Percentiles rank a stretch among this genome's conserved stretches.
Conservation (phyloP, 352 stramenopile genomes). For the Globisporangium sylvaticum region DNA sequence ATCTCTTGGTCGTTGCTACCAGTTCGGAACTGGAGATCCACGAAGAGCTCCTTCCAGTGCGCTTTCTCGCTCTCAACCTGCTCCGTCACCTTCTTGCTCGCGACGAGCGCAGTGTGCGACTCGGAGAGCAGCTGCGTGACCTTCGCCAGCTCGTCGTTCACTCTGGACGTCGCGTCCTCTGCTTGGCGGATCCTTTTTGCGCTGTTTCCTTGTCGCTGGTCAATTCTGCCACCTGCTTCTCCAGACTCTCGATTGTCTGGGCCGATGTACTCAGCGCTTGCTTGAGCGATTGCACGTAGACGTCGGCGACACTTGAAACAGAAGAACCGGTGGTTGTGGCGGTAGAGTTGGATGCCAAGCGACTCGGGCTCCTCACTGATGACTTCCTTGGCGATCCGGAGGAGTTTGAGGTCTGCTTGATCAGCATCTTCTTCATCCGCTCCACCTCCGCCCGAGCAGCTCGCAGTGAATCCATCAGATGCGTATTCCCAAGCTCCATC, state of each 20-base stretch:
- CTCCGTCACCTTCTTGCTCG: slow-evolving; percentile 28
- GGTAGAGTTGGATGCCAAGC: background rate
- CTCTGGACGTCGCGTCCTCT: slow-evolving; percentile 28
- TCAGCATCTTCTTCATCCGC: slow-evolving; percentile 50
- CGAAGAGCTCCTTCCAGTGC: slow-evolving; percentile 36
- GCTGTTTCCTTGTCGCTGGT: slow-evolving; percentile 30
- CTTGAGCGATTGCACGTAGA: slow-evolving; percentile 41
- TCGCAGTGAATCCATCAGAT: slow-evolving; percentile 51
- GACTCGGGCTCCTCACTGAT: slow-evolving; percentile 4
- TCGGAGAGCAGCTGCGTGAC: slow-evolving; percentile 47
- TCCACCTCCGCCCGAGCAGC: slow-evolving; percentile 37
- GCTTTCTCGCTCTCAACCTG: slow-evolving; percentile 29
- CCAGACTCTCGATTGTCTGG: slow-evolving; percentile 31
- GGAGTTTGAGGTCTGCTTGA: slow-evolving; percentile 16
- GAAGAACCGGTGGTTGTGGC: background rate
- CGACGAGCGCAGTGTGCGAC: slow-evolving; percentile 35
- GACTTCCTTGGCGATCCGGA: slow-evolving; percentile 13
- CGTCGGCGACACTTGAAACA: slow-evolving; percentile 9
- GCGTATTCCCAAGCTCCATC: slow-evolving; percentile 45
- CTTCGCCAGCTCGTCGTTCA: slow-evolving; percentile 36
- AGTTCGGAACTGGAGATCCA: slow-evolving; percentile 36
- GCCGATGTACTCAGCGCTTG: slow-evolving; percentile 37
- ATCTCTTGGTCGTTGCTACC: slow-evolving; percentile 28
- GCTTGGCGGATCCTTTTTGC: slow-evolving; percentile 22
- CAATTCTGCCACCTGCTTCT: slow-evolving; percentile 37